Conservation (phyloP, 2,329 filamentous ascomycete genomes). For the Rhytidhysteron rufulum region DNA sequence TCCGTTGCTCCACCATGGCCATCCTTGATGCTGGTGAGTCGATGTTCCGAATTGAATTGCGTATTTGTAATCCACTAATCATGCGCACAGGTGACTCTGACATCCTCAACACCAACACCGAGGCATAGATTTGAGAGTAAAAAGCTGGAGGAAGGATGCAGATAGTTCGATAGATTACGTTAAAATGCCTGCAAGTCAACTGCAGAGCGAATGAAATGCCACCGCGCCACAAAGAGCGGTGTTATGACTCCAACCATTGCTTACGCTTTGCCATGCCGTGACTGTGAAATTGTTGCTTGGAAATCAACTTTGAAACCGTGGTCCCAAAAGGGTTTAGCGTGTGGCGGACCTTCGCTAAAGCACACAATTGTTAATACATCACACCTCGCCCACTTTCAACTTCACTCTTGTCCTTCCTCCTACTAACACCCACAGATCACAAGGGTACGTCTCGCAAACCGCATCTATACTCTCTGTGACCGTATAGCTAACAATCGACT, state of each 20-base stretch:
- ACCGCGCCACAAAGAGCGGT: background rate
- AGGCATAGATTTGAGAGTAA: conserved; percentile 29
- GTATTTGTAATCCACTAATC: conserved; percentile 11
- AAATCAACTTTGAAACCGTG: background rate
- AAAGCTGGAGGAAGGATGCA: background rate
- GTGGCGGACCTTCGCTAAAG: background rate
- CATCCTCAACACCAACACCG: conserved; percentile 78
- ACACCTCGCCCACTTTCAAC: background rate
- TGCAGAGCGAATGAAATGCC: background rate
- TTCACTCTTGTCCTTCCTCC: background rate
- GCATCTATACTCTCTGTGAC: background rate
- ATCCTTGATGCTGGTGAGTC: conserved; percentile 79
- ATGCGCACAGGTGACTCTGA: conserved; percentile 66
- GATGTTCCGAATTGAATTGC: conserved; percentile 34
- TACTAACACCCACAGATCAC: background rate
- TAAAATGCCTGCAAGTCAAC: too few species aligned
- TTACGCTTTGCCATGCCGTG: background rate
- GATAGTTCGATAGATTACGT: background rate
- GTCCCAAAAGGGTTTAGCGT: background rate
- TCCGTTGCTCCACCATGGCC: conserved; percentile 95
- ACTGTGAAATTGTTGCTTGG: background rate
- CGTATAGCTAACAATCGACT: background rate
- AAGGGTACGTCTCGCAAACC: background rate
- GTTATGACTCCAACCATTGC: background rate
- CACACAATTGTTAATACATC: background rate